phyloP scores from a whole-genome alignment of 495 filamentous ascomycete species.

The Mytilinidion resinicola region DNA sequence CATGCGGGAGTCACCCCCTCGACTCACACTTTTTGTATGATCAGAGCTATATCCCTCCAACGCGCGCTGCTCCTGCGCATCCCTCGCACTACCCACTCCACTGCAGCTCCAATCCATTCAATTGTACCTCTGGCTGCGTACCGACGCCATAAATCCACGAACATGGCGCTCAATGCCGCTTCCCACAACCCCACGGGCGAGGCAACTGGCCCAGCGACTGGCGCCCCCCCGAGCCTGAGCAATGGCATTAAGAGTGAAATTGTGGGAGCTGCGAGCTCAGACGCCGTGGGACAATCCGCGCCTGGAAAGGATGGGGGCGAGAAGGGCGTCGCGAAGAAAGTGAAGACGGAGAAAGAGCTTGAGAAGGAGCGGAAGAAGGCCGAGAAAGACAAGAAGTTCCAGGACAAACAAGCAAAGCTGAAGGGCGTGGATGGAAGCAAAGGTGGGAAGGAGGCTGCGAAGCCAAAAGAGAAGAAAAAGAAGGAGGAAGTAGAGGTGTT shows the following conservation, averaged over 20 bases:
- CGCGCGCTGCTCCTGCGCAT: slow-evolving; percentile 16
- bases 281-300: slow-evolving; percentile 35
- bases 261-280: slow-evolving; percentile 28
- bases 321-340: slow-evolving; percentile 33
- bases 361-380: slow-evolving; percentile 55
- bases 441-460: slow-evolving; percentile 32
- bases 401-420: slow-evolving; percentile 51
- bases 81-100: not conserved
- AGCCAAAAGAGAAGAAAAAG: slow-evolving; percentile 47
- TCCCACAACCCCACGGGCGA: slow-evolving; percentile 30
- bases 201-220: slow-evolving; percentile 28
- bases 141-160: slow-evolving; percentile 8
- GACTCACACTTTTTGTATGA: slow-evolving; percentile 10
- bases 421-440: slow-evolving; percentile 34
- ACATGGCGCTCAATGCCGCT: slow-evolving; percentile 31
- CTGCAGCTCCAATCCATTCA: not conserved
- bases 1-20: not conserved
- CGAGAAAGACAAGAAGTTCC: slow-evolving; percentile 55
- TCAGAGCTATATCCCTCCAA: slow-evolving; percentile 19
- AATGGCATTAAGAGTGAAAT: slow-evolving; percentile 28
- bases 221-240: slow-evolving; percentile 16
- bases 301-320: slow-evolving; percentile 37
- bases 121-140: not conserved
- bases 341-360: slow-evolving; percentile 42
- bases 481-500: slow-evolving; percentile 36